Evolutionary conservation across 176 grass and related monocot species (phyloP).

Genomic region (Dactylis glomerata): DNA sequence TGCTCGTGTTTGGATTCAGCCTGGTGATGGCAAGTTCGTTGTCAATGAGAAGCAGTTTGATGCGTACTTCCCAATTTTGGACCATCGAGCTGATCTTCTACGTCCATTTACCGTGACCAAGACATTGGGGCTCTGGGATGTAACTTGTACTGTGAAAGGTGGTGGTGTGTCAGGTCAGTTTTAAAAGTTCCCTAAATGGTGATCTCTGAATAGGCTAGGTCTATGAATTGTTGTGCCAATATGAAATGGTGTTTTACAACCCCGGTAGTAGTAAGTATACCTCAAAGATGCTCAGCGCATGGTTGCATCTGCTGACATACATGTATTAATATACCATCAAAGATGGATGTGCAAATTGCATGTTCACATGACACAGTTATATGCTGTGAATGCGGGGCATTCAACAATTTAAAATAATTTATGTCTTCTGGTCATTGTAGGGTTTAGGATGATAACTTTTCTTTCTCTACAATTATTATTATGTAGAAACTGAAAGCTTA

Average conservation of each 20-base stretch:
- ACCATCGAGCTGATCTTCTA: conserved; percentile 89
- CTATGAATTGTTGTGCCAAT: neutral
- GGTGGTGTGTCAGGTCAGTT: conserved; percentile 90
- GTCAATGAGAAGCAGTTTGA: conserved; percentile 94
- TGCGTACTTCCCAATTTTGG: conserved; percentile 86
- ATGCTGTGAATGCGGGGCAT: neutral
- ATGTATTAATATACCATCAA: neutral
- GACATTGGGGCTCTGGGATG: conserved; percentile 68
- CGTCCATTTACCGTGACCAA: conserved; percentile 86
- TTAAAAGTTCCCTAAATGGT: neutral
- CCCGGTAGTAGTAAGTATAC: neutral
- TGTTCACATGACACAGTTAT: neutral
- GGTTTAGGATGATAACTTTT: neutral
- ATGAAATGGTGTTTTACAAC: neutral
- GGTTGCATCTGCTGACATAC: neutral
- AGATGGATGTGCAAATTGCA: neutral
- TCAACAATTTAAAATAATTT: neutral
- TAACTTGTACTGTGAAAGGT: conserved; percentile 85
- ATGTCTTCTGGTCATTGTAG: neutral
- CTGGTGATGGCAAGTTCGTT: conserved; percentile 83
- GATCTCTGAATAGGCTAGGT: neutral
- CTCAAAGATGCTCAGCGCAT: neutral
- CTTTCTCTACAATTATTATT: neutral
- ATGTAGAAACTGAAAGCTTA: neutral
- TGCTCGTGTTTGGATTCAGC: conserved; percentile 83